Percentiles rank a stretch among this genome's conserved stretches.
phyloP scores from a whole-genome alignment of 2,329 filamentous ascomycete species.

The Clonostachys byssicola region DNA sequence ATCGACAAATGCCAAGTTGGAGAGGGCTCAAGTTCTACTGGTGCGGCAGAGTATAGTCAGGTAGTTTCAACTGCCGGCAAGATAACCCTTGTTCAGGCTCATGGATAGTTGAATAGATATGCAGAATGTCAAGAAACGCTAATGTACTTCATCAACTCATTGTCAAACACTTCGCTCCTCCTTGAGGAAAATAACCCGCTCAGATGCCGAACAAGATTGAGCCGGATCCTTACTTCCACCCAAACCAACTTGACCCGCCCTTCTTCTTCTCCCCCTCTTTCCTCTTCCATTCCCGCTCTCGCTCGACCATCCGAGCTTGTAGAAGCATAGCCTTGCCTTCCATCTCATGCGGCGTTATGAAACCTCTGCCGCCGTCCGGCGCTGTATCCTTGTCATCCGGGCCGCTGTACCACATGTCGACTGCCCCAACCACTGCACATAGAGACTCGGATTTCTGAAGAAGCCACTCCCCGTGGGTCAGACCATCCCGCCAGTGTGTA shows the following conservation, averaged over 20 bases:
- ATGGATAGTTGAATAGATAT: too few relatives aligned
- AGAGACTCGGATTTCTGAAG: slow-evolving; percentile 35
- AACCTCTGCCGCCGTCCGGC: slow-evolving; percentile 32
- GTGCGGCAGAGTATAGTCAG: too few relatives aligned
- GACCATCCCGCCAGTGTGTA: slow-evolving; percentile 41
- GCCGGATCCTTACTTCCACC: too few relatives aligned
- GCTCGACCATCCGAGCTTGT: slow-evolving; percentile 21
- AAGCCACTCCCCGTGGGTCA: slow-evolving; percentile 38
- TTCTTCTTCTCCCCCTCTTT: slow-evolving; percentile 12
- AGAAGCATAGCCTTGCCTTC: slow-evolving; percentile 24
- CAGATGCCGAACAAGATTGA: too few relatives aligned
- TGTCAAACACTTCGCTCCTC: too few relatives aligned
- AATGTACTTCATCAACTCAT: too few relatives aligned
- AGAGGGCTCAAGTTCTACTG: too few relatives aligned
- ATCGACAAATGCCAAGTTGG: too few relatives aligned
- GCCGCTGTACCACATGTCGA: slow-evolving; percentile 21
- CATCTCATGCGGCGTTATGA: slow-evolving; percentile 28
- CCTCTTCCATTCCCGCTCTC: slow-evolving; percentile 16
- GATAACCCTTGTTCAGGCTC: too few relatives aligned
- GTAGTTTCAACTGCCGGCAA: too few relatives aligned
- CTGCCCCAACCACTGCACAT: slow-evolving; percentile 28
- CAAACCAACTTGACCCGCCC: not conserved
- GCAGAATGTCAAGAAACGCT: too few relatives aligned
- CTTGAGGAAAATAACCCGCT: too few relatives aligned
- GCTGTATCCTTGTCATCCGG: slow-evolving; percentile 28